Evolutionary conservation across 2,329 filamentous ascomycete genomes (phyloP).

Genomic region (Gyromitra esculenta): DNA sequence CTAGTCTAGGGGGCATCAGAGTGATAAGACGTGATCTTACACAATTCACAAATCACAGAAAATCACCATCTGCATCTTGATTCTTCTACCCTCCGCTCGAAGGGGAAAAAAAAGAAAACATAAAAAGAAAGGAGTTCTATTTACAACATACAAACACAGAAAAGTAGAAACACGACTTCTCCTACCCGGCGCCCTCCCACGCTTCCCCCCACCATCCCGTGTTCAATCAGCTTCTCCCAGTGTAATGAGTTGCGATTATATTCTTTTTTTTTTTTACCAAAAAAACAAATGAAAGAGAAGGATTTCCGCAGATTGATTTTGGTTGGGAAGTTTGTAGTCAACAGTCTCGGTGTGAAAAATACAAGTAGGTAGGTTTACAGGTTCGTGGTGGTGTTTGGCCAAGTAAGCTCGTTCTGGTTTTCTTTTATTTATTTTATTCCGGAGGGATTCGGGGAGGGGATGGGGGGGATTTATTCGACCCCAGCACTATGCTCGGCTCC

Average conservation of each 20-base stretch:
- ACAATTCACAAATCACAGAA: neutral
- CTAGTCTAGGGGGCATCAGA: neutral
- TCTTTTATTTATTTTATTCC: constrained; percentile 6
- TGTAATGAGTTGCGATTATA: constrained; percentile 37
- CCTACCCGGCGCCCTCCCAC: neutral
- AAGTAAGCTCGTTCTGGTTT: constrained; percentile 20
- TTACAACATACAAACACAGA: constrained; percentile 37
- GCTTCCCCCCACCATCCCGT: neutral
- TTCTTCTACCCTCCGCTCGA: constrained; percentile 24
- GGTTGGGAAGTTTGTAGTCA: constrained; percentile 21
- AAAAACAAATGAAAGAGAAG: constrained; percentile 27
- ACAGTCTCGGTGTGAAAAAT: constrained; percentile 30
- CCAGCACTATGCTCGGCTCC: constrained; percentile 38
- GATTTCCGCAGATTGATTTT: constrained; percentile 18
- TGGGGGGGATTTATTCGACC: constrained; percentile 53
- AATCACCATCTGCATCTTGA: constrained; percentile 8
- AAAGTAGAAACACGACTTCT: constrained; percentile 9
- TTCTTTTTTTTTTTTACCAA: constrained; percentile 25
- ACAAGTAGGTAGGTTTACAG: constrained; percentile 44
- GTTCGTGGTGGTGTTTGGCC: constrained; percentile 9
- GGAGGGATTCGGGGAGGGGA: neutral
- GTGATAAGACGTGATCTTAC: neutral
- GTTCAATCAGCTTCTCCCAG: constrained; percentile 6
- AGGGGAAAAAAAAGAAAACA: constrained; percentile 19
- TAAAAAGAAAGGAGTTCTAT: constrained; percentile 42